phyloP scores from a whole-genome alignment of 2,329 filamentous ascomycete species.

The Beauveria sp. region DNA sequence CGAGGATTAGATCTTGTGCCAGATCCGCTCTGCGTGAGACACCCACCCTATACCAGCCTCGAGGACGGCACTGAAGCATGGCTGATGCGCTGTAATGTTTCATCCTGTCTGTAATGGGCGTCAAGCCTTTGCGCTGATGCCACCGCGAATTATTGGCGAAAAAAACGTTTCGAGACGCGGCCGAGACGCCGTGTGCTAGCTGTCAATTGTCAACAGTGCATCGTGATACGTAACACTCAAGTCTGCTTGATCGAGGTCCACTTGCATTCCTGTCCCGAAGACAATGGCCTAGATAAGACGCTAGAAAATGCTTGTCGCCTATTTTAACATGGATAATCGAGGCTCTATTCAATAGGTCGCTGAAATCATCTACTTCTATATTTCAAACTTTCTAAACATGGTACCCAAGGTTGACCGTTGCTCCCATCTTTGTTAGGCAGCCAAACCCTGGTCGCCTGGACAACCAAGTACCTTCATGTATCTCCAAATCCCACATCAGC shows the following conservation, averaged over 20 bases:
- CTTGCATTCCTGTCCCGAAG: background rate
- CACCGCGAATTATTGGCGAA: background rate
- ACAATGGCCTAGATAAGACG: background rate
- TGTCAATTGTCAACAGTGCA: background rate
- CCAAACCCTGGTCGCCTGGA: background rate
- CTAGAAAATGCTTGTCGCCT: background rate
- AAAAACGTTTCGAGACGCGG: background rate
- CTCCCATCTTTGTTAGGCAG: background rate
- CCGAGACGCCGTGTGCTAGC: background rate
- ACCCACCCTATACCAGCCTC: conserved; percentile 1
- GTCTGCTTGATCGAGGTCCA: background rate
- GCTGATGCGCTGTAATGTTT: background rate
- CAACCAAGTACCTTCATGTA: conserved; percentile 8
- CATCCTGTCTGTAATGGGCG: background rate
- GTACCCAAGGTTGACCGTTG: background rate
- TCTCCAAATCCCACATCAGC: background rate
- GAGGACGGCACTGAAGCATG: background rate
- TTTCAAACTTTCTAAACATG: background rate
- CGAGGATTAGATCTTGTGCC: conserved; percentile 1
- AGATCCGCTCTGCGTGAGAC: background rate
- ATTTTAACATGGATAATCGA: background rate
- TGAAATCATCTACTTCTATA: background rate
- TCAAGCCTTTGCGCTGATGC: background rate
- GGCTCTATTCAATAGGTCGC: background rate
- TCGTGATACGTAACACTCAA: no score